Percentiles rank a stretch among this genome's conserved stretches.
phyloP scores from a whole-genome alignment of 331 rosid genomes.

The Pyracantha coccinea region DNA sequence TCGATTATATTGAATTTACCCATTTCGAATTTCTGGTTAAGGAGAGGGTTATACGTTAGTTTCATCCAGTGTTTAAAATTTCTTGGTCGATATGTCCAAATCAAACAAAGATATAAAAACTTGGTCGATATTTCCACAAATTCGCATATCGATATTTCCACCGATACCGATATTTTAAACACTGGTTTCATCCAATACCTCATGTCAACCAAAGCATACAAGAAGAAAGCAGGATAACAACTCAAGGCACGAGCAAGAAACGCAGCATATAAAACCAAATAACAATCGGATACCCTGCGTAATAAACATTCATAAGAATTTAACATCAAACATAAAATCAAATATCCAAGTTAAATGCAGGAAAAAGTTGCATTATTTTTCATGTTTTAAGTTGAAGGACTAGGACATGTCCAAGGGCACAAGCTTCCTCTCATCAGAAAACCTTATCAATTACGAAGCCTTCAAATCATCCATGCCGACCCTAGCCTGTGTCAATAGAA shows the following conservation, averaged over 20 bases:
- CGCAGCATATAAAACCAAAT: background rate
- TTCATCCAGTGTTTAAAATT: background rate
- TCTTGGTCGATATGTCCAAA: too few relatives aligned
- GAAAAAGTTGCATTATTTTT: background rate
- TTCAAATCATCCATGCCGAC: constrained; percentile 85
- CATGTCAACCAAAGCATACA: background rate
- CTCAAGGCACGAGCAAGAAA: background rate
- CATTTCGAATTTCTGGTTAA: too few relatives aligned
- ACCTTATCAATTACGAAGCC: constrained; percentile 46
- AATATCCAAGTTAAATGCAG: background rate
- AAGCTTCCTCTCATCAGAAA: constrained; percentile 6
- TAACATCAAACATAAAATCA: background rate
- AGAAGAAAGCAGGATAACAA: background rate
- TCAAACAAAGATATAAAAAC: too few relatives aligned
- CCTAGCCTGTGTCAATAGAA: constrained; percentile 50
- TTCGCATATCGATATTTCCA: too few relatives aligned
- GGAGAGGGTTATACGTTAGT: background rate
- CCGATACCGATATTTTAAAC: too few relatives aligned
- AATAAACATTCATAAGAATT: background rate
- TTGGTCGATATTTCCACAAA: too few relatives aligned
- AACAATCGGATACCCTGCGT: background rate
- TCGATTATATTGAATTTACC: too few relatives aligned
- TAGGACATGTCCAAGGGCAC: background rate
- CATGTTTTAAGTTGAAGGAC: background rate
- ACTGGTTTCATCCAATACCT: background rate